Base-by-base conservation (phyloP, 1,284 basidiomycete species). In the Pseudozyma tsukubaensis region DNA sequence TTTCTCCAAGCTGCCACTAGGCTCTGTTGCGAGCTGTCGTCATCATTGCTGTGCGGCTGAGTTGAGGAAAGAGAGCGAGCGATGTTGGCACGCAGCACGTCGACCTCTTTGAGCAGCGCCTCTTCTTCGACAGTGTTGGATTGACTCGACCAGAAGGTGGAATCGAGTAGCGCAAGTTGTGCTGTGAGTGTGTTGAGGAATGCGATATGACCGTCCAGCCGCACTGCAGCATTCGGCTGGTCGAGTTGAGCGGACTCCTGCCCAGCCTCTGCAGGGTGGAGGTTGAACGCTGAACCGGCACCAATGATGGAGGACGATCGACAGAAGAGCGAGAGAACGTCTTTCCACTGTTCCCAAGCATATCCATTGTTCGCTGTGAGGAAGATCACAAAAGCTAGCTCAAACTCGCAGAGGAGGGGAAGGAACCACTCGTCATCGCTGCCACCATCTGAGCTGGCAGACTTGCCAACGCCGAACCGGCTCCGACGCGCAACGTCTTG, bases 311-410 rank as follows among this genome's bases (percentile, higher is more conserved):
- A 45, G 1, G 72, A 51, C 1, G 74, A 64, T 34, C 64, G 61
- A 47, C 72, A 75, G 35, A 80, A 77, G 2, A 80, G 70, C 19
- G 67, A 19, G 1, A 77, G 7, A 1, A 79, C 40, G 9, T 67
- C 48, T 11, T 58, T 56, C 78, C 78, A 80, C 44, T 76, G 70
- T 11, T 75, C 68, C 49, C 70, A 67, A 1, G 72, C 72, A 18
- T 64, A 64, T 2, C 29, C 52, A 42, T 80, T 78, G 62, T 63
- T 50, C 2, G 61, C 62, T 19, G 40, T 52, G 21, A 63, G 9
- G 34, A 77, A 75, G 4, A 79, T 52, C 4, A 79, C n/a, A 45
- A 78, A 80, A 1, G 61, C 51, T 11, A 80, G 72, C 50, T 80
- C 77, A 34, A 72, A 34, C 55, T 80, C 78, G 67, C 67, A 70